Evolutionary conservation across 2,329 filamentous ascomycete species (phyloP), one percentile per base, ranked within the genome.

Genomic region (Knufia fluminis): DNA sequence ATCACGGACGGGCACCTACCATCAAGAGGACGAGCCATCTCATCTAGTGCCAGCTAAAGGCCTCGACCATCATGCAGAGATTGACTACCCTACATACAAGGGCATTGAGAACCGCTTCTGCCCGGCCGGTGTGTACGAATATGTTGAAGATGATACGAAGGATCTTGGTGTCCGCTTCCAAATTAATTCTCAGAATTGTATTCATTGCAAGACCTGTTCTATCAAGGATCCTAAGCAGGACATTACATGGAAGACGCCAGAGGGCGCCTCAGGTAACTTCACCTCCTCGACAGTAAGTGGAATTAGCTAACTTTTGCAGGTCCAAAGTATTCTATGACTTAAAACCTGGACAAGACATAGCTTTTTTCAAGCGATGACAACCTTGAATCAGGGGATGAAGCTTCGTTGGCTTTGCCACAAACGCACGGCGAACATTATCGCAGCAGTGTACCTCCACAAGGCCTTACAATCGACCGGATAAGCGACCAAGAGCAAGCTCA

Each of bases 141-240:
- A 98, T 67, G 81, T 97, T 7, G 92, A 98, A 71, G 92, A 98
- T 64, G 78, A 83, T 48, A 82, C 76, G 49, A 96, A 94, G 71
- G 79, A 86, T 40, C 74, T 88, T 51, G 92, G 92, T 7, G 89
- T 98, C 59, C 77, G 90, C 51, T 98, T 98, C 73, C 91, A 97
- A 71, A 98, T 98, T 65, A 97, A 97, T 63, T 73, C 90, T 43
- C 91, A 97, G 68, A 97, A 96, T 71, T 98, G 92, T 67, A 94
- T 98, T 57, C 92, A 98, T 71, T 98, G 92, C 77, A 98, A 98
- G 78, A 98, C 92, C 12, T 98, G 92, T 67, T 92, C 98, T 68
- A 98, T 98, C 72, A 98, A 98, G 73, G 91, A 88, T 14, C 92
- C 92, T 6, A 80, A 83, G 54, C 92, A 98, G 72, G 92, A 97